These are phyloP conservation scores for Apiosordaria backusii DNA, from an alignment of 495 filamentous ascomycete species.

Conservation along the genomic window DNA sequence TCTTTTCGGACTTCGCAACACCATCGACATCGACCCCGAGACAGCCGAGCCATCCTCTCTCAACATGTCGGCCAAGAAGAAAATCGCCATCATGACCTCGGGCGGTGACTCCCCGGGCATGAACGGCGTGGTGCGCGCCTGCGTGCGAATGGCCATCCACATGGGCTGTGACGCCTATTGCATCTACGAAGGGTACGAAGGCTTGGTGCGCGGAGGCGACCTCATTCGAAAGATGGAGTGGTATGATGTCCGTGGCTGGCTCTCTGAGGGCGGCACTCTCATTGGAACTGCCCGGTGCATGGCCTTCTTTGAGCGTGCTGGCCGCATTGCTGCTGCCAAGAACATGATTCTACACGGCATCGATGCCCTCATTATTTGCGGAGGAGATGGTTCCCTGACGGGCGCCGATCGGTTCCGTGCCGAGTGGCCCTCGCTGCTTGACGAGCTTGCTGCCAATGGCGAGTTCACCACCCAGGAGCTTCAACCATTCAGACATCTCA, in stretches of 20 bases:
- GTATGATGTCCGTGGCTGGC: constrained; percentile 93
- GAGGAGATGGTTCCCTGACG: constrained; percentile 95
- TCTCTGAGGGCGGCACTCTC: constrained; percentile 91
- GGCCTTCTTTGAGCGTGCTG: constrained; percentile 81
- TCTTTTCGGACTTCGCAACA: background rate
- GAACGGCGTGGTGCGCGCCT: constrained; percentile 91
- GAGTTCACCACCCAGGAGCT: constrained; percentile 68
- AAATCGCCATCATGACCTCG: constrained; percentile 92
- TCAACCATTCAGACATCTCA: constrained; percentile 71
- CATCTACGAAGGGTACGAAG: constrained; percentile 95
- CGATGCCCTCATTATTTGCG: constrained; percentile 93
- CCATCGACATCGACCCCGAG: constrained; percentile 6
- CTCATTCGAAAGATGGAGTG: constrained; percentile 85
- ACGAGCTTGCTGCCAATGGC: constrained; percentile 70
- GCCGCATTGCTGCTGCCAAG: constrained; percentile 79
- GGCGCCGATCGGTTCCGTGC: constrained; percentile 89
- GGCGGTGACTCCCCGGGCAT: constrained; percentile 98
- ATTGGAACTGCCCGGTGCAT: constrained; percentile 93
- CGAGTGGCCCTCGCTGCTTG: constrained; percentile 84
- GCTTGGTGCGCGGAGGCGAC: constrained; percentile 82
- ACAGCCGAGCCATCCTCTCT: background rate
- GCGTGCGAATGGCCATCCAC: constrained; percentile 88
- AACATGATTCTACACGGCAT: constrained; percentile 92
- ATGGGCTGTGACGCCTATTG: constrained; percentile 83
- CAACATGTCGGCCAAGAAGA: constrained; percentile 57